These are phyloP conservation scores for Diaporthe humulicola DNA, from an alignment of 2,329 filamentous ascomycete genomes.

Conservation along the genomic window DNA sequence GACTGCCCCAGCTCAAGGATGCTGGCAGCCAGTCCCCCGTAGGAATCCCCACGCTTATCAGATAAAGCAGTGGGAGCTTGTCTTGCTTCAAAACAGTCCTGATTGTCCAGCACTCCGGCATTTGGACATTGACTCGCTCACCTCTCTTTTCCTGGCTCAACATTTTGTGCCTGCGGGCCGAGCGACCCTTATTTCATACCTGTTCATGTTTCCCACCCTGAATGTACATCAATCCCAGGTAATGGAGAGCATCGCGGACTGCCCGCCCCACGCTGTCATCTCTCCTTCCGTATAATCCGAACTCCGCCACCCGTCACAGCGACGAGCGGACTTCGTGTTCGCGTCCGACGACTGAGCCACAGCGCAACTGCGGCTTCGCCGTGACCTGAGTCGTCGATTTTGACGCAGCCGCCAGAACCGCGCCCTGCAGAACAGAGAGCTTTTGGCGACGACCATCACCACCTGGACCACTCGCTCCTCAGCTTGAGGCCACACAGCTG, in stretches of 20 bases:
- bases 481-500: background rate
- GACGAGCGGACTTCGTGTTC: slow-evolving; percentile 14
- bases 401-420: background rate
- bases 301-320: slow-evolving; percentile 12
- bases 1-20: slow-evolving; percentile 6
- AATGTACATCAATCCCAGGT: background rate
- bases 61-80: slow-evolving; percentile 34
- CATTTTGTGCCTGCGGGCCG: background rate
- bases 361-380: background rate
- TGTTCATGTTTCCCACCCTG: background rate
- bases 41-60: slow-evolving; percentile 32
- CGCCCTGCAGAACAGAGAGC: background rate
- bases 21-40: slow-evolving; percentile 4
- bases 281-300: slow-evolving; percentile 3
- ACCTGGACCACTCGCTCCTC: background rate
- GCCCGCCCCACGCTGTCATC: slow-evolving; percentile 6
- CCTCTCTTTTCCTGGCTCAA: background rate
- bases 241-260: slow-evolving; percentile 21
- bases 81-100: slow-evolving; percentile 9
- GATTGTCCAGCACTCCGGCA: slow-evolving; percentile 14
- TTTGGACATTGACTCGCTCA: slow-evolving; percentile 32
- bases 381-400: background rate
- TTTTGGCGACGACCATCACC: background rate
- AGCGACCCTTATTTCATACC: background rate
- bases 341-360: slow-evolving; percentile 6